Conservation (phyloP, 2,329 filamentous ascomycete genomes). For the Ceratocystis colombiana region DNA sequence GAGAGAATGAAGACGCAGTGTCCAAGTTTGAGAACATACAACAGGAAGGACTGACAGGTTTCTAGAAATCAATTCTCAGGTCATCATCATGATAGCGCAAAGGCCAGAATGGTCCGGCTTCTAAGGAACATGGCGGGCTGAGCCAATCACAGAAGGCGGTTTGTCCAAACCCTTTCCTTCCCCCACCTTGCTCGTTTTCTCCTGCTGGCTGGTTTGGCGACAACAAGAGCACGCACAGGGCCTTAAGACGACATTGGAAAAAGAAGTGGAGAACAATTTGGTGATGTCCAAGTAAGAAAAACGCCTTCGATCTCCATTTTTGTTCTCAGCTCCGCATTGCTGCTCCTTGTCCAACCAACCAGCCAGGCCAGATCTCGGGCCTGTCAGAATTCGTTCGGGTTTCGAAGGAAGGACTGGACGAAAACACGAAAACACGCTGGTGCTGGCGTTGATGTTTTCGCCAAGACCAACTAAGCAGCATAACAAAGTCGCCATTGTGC, state of each 20-base stretch:
- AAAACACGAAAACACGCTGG: background rate
- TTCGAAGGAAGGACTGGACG: background rate
- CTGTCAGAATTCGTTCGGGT: too few relatives aligned
- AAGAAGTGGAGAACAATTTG: background rate
- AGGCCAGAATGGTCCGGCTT: background rate
- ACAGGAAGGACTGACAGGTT: background rate
- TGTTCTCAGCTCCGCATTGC: too few relatives aligned
- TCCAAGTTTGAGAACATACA: constrained; percentile 2
- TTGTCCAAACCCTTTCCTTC: background rate
- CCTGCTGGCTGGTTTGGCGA: background rate
- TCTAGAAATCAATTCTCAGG: constrained; percentile 8
- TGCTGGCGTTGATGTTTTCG: background rate
- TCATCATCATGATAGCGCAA: background rate
- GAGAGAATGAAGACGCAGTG: background rate
- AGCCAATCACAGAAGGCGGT: background rate
- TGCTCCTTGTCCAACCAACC: too few relatives aligned
- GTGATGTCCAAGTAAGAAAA: too few relatives aligned
- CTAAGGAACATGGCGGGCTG: background rate
- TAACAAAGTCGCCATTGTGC: background rate
- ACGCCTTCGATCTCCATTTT: too few relatives aligned
- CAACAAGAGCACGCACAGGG: background rate
- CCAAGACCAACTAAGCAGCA: background rate
- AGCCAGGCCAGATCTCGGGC: too few relatives aligned
- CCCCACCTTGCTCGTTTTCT: background rate
- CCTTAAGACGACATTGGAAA: background rate